Base-by-base conservation (phyloP, 768 basidiomycete genomes). In the Boletus tomentosulus region DNA sequence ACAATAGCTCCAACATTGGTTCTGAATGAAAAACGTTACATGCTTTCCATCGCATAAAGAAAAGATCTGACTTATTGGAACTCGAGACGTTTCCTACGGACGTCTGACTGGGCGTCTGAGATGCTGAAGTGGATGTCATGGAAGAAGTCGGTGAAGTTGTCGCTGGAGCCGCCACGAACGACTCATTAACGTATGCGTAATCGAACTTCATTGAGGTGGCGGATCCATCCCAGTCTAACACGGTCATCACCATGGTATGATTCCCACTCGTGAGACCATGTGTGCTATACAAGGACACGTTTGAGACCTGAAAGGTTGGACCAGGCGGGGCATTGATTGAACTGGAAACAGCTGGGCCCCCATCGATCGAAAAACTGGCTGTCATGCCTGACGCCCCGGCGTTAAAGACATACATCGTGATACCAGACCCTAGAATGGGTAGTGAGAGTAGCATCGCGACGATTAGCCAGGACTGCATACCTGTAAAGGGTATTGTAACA, bases 201-300 rank as follows among this genome's bases (percentile, higher is more conserved):
- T 66, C 65, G 13, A 67, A 68, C 28, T 65, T 61, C 66, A 66
- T 63, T 16, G 56, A 59, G 15, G 60, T 65, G 22, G n/a, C 11
- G 2, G 3, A 6, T 4, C 51, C 56, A 6, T 50, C 31, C 64
- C 65, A 68, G 43, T 61, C 31, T 38, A 66, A 28, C 3, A 68
- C 15, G 13, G 57, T 59, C 66, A 66, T 63, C 22, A 19, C 30
- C 37, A 66, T 55, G 27, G 52, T 62, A 31, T 68, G 64, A 22
- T 50, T 58, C 27, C 55, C 55, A 1, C 37, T 51, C 1, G 35
- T n/a, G 15, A 68, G 56, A 31, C 54, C 59, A 22, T 66, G 64
- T 6, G 58, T 39, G 12, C 22, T 6, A 19, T 54, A 62, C 44
- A 66, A 16, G 5, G 64, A 55, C 11, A 66, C 56, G 1, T 62